Conservation (phyloP, 2,329 filamentous ascomycete species). For the Camillea tinctor region DNA sequence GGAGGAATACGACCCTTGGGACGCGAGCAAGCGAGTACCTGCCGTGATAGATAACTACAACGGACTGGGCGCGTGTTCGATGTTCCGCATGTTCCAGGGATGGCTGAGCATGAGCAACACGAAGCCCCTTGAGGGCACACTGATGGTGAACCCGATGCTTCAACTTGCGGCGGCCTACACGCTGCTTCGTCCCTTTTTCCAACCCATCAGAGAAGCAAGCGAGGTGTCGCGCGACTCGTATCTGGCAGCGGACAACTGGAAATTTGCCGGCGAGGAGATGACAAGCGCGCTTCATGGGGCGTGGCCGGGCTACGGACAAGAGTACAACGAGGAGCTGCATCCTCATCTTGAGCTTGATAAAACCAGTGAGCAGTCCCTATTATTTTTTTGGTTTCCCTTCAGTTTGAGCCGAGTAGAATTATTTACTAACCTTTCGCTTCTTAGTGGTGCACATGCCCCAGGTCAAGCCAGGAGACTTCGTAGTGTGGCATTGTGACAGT, state of each 20-base stretch:
- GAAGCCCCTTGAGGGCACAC: slow-evolving; percentile 71
- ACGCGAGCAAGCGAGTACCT: slow-evolving; percentile 65
- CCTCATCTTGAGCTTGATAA: slow-evolving; percentile 66
- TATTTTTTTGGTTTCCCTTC: not conserved
- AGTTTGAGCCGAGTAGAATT: not conserved
- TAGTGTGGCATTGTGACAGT: slow-evolving; percentile 82
- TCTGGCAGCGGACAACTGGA: slow-evolving; percentile 60
- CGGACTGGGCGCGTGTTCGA: slow-evolving; percentile 76
- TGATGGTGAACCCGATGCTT: slow-evolving; percentile 78
- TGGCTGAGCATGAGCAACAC: slow-evolving; percentile 81
- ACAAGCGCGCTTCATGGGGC: slow-evolving; percentile 68
- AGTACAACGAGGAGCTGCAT: slow-evolving; percentile 62
- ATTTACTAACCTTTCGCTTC: not conserved
- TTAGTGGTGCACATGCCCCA: slow-evolving; percentile 65
- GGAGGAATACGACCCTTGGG: slow-evolving; percentile 82
- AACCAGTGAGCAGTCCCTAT: slow-evolving; percentile 41
- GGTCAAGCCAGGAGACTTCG: slow-evolving; percentile 71
- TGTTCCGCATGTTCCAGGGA: slow-evolving; percentile 87
- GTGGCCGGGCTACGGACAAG: slow-evolving; percentile 65
- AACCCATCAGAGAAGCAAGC: slow-evolving; percentile 42
- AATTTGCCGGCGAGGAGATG: slow-evolving; percentile 47
- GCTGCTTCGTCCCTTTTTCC: slow-evolving; percentile 82
- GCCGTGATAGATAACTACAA: slow-evolving; percentile 76
- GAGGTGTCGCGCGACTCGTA: slow-evolving; percentile 42
- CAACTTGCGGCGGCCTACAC: slow-evolving; percentile 75